phyloP scores from a whole-genome alignment of 192 early-diverging fungal species.

The Backusella tarrabulga region DNA sequence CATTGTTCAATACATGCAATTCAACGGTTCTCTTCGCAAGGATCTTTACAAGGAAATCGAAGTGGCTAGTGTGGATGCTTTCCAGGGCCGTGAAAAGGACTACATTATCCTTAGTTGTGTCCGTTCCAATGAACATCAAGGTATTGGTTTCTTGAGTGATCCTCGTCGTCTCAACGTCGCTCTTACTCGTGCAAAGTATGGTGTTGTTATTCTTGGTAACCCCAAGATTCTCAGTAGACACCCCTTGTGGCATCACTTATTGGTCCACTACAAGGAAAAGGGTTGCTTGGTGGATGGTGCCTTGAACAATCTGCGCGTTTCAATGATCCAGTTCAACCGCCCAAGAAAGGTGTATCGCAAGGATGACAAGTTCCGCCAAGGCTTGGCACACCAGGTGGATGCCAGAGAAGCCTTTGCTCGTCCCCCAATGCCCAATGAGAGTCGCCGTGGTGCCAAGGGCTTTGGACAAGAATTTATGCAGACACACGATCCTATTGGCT shows the following conservation, averaged over 20 bases:
- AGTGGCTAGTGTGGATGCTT: slow-evolving; percentile 97
- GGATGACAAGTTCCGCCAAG: slow-evolving; percentile 58
- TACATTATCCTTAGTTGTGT: slow-evolving; percentile 99
- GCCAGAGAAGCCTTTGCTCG: slow-evolving; percentile 58
- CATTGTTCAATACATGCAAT: slow-evolving; percentile 95
- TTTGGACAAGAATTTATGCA: slow-evolving; percentile 52
- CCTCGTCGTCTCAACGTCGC: slow-evolving; percentile 92
- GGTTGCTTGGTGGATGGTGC: slow-evolving; percentile 92
- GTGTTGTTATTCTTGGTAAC: slow-evolving; percentile 92
- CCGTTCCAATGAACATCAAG: slow-evolving; percentile 95
- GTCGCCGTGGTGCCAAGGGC: slow-evolving; percentile 46
- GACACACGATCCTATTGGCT: slow-evolving; percentile 48
- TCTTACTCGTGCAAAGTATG: slow-evolving; percentile 89
- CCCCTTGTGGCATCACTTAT: slow-evolving; percentile 94
- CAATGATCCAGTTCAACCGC: slow-evolving; percentile 86
- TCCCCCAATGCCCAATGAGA: slow-evolving; percentile 47
- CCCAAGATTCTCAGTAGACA: slow-evolving; percentile 92
- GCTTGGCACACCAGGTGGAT: slow-evolving; percentile 56
- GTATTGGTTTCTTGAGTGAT: slow-evolving; percentile 91
- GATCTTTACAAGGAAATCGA: slow-evolving; percentile 99
- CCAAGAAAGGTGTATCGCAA: slow-evolving; percentile 59
- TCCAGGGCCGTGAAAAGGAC: slow-evolving; percentile 99
- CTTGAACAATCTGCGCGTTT: slow-evolving; percentile 82
- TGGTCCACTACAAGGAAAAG: slow-evolving; percentile 90
- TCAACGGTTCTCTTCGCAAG: slow-evolving; percentile 83